These are phyloP conservation scores for Penicillium paxilli DNA, from an alignment of 495 filamentous ascomycete genomes.

Conservation along the genomic window DNA sequence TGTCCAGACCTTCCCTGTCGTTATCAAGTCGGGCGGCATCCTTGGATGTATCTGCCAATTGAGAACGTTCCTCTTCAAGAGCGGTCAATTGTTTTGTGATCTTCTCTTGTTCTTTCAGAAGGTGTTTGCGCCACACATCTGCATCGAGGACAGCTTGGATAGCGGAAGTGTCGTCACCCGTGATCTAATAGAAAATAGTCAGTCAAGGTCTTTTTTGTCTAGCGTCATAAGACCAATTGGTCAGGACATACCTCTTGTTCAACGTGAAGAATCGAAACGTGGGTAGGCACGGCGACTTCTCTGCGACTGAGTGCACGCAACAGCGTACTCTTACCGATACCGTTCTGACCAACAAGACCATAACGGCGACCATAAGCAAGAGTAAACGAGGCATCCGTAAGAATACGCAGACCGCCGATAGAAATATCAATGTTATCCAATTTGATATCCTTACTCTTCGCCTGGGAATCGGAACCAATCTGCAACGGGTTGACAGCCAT, in stretches of 20 bases:
- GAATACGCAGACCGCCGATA: constrained; percentile 83
- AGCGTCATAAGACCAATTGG: too few species aligned
- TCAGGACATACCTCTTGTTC: constrained; percentile 79
- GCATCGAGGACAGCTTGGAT: constrained; percentile 96
- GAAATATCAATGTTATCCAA: constrained; percentile 92
- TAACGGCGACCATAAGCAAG: constrained; percentile 93
- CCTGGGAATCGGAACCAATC: constrained; percentile 66
- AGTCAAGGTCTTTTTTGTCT: background rate
- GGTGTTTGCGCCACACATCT: constrained; percentile 97
- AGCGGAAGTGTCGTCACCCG: constrained; percentile 92
- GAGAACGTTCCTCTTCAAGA: constrained; percentile 76
- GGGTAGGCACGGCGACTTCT: constrained; percentile 91
- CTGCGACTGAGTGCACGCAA: constrained; percentile 87
- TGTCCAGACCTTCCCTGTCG: constrained; percentile 86
- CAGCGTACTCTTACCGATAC: constrained; percentile 97
- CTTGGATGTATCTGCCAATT: constrained; percentile 80
- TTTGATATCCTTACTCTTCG: constrained; percentile 99
- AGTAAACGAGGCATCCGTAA: constrained; percentile 86
- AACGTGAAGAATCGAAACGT: constrained; percentile 98
- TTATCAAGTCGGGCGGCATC: constrained; percentile 82
- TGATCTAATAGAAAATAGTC: constrained; percentile 59
- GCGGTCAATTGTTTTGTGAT: constrained; percentile 75
- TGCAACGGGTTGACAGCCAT: constrained; percentile 98
- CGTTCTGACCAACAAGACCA: constrained; percentile 97
- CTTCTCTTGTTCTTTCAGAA: constrained; percentile 91